These are phyloP conservation scores for Scutellaria baicalensis DNA, from an alignment of 257 asterid genomes.

Conservation along the genomic window DNA sequence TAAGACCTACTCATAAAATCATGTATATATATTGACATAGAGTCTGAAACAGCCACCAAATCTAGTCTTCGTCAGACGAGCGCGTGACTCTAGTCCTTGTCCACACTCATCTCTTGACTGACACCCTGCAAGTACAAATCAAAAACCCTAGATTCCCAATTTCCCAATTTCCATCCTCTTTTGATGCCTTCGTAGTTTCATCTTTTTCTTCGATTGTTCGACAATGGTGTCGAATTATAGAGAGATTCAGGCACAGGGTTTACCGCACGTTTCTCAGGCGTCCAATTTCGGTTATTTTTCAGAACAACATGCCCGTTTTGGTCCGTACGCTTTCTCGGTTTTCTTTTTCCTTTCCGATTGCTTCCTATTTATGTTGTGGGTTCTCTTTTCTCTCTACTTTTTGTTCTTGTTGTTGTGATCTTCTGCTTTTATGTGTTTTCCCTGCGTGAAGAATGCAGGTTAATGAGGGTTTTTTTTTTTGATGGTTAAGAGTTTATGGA, in stretches of 20 bases:
- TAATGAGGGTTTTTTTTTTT: neutral
- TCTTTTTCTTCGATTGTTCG: neutral
- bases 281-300: slow-evolving; percentile 3
- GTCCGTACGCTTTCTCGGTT: slow-evolving; percentile 7
- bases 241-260: slow-evolving; percentile 8
- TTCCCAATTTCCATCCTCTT: neutral
- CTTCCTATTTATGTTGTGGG: neutral
- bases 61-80: no score
- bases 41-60: no score
- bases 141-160: slow-evolving; percentile 4
- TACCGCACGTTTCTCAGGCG: slow-evolving; percentile 12
- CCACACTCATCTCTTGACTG: no score
- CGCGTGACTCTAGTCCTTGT: no score
- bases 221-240: slow-evolving; percentile 25
- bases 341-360: neutral
- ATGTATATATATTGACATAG: no score
- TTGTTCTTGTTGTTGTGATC: neutral
- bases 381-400: neutral
- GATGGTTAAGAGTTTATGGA: neutral
- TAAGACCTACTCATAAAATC: no score
- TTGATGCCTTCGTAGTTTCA: neutral
- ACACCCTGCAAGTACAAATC: no score
- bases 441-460: neutral
- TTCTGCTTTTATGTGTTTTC: no score
- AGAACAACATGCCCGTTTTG: slow-evolving; percentile 26